These are phyloP conservation scores for Verticillium longisporum DNA, from an alignment of 2,329 filamentous ascomycete species.

Conservation along the genomic window DNA sequence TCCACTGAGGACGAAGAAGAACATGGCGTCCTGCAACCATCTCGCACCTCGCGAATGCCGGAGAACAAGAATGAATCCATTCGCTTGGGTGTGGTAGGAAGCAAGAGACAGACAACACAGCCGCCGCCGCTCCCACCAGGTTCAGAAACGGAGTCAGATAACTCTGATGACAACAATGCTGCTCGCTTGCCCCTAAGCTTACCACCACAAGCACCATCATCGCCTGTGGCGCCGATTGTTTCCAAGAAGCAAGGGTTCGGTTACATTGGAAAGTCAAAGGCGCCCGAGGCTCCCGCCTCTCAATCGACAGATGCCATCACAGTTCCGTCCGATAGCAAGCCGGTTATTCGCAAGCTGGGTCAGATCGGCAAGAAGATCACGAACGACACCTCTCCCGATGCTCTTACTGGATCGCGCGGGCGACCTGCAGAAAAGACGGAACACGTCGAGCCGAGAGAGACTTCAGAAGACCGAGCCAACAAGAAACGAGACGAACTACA, in stretches of 20 bases:
- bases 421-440: constrained; percentile 12
- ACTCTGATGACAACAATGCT: constrained; percentile 12
- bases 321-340: constrained; percentile 5
- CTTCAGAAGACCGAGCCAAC: constrained; percentile 38
- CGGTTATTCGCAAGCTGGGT: constrained; percentile 19
- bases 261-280: constrained; percentile 27
- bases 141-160: constrained; percentile 37
- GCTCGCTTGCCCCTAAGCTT: constrained; percentile 7
- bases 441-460: constrained; percentile 28
- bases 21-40: not conserved
- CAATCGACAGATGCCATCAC: constrained; percentile 5
- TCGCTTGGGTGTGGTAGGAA: constrained; percentile 29
- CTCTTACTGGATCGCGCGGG: constrained; percentile 7
- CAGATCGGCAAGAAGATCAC: constrained; percentile 24
- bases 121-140: constrained; percentile 17
- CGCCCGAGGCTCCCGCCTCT: not conserved
- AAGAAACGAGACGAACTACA: constrained; percentile 44
- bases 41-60: constrained; percentile 1
- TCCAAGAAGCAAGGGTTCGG: constrained; percentile 28
- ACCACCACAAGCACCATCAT: constrained; percentile 14
- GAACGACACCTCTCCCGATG: constrained; percentile 1
- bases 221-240: not conserved
- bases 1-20: constrained; percentile 26
- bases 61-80: constrained; percentile 6
- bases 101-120: constrained; percentile 19